phyloP scores from a whole-genome alignment of 495 filamentous ascomycete species.

The Daldinia grandis region DNA sequence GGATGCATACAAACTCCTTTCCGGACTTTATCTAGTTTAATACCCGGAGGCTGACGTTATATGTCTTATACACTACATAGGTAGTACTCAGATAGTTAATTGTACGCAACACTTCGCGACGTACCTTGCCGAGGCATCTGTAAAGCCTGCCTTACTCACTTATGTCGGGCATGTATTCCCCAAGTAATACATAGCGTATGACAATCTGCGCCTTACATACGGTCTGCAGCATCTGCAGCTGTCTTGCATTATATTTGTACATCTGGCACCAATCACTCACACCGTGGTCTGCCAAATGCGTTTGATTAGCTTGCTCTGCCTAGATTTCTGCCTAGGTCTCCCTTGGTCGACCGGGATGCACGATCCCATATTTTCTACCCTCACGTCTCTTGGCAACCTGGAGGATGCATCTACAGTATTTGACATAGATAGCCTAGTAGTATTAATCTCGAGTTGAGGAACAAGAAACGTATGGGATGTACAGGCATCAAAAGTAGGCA shows the following conservation, averaged over 20 bases:
- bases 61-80: not conserved
- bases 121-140: slow-evolving; percentile 10
- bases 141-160: slow-evolving; percentile 11
- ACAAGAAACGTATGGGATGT: not conserved
- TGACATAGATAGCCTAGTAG: not conserved
- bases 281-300: slow-evolving; percentile 13
- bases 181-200: not conserved
- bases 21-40: slow-evolving; percentile 6
- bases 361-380: slow-evolving; percentile 19
- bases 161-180: slow-evolving; percentile 17
- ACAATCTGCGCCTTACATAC: slow-evolving; percentile 2
- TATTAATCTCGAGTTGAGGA: not conserved
- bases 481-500: not conserved
- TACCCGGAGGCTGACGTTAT: not conserved
- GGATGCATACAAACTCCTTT: slow-evolving; percentile 5
- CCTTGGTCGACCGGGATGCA: slow-evolving; percentile 27
- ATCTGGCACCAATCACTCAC: slow-evolving; percentile 37
- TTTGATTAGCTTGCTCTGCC: slow-evolving; percentile 25
- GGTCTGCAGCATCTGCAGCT: slow-evolving; percentile 14
- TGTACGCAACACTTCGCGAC: not conserved
- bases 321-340: slow-evolving; percentile 1
- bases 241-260: slow-evolving; percentile 30
- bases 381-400: slow-evolving; percentile 20
- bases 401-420: slow-evolving; percentile 4
- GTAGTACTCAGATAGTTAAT: not conserved